phyloP scores from a whole-genome alignment of 2,329 filamentous ascomycete species.

The Paecilomyces sp. region DNA sequence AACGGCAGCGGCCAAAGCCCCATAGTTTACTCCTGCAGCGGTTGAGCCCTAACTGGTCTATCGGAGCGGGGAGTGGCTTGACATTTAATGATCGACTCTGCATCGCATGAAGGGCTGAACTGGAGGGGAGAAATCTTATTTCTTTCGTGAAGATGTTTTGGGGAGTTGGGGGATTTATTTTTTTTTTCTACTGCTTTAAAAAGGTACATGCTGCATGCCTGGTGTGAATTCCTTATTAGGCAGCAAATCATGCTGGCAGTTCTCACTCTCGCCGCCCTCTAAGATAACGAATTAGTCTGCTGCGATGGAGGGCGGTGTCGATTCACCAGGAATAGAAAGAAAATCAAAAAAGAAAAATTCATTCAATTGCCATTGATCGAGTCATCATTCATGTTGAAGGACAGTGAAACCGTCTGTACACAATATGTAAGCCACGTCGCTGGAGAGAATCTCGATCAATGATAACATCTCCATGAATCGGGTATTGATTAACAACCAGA shows the following conservation, averaged over 20 bases:
- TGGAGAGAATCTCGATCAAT: not conserved
- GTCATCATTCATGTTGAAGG: not conserved
- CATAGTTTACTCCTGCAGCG: not conserved
- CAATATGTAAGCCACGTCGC: not conserved
- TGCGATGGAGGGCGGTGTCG: not conserved
- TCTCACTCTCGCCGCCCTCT: not conserved
- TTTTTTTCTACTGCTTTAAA: not conserved
- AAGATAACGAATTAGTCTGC: not conserved
- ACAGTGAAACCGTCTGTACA: not conserved
- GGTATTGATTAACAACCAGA: not conserved
- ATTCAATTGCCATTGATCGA: not conserved
- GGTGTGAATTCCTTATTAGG: not conserved
- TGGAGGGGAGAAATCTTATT: not conserved
- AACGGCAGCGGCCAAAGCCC: slow-evolving; percentile 7
- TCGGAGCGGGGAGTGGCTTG: not conserved
- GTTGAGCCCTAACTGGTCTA: slow-evolving; percentile 14
- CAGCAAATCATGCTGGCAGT: not conserved
- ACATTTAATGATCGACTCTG: slow-evolving; percentile 2
- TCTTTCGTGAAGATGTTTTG: not conserved
- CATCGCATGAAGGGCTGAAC: not conserved
- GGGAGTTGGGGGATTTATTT: not conserved
- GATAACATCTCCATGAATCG: not conserved
- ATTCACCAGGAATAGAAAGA: not conserved
- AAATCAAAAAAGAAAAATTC: not conserved
- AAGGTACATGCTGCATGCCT: not conserved